phyloP scores from a whole-genome alignment of 73 alveolate genomes.

The Tetrahymena elliotti region DNA sequence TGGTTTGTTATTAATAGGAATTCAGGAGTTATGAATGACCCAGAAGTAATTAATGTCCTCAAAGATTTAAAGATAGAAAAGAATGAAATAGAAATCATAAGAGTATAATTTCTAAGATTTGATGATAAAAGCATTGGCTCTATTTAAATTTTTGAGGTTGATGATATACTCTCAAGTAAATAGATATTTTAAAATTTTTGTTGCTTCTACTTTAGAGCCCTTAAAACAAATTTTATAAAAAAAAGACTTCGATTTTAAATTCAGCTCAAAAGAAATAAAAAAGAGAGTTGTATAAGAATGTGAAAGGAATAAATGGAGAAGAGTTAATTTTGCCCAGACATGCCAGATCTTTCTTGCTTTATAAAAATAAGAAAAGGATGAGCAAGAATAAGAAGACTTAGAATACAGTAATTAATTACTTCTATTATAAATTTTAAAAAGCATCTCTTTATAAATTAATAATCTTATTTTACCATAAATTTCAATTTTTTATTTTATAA shows the following conservation, averaged over 20 bases:
- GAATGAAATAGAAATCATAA: not conserved
- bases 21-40: not conserved
- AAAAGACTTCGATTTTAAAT: not conserved
- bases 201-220: too few species aligned
- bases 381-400: not conserved
- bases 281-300: not conserved
- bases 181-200: not conserved
- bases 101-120: not conserved
- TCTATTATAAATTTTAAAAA: not conserved
- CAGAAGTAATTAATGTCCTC: not conserved
- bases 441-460: not conserved
- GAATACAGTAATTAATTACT: not conserved
- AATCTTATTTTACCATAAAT: not conserved
- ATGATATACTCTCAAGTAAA: not conserved
- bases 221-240: too few species aligned
- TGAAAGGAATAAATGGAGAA: not conserved
- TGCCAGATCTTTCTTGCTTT: not conserved
- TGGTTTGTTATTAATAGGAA: not conserved
- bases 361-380: not conserved
- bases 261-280: not conserved
- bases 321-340: not conserved
- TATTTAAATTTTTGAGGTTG: not conserved
- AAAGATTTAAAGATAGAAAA: not conserved
- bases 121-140: not conserved
- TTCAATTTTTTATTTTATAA: not conserved